phyloP scores from a whole-genome alignment of 306 rosid genomes.

The Ziziphus jujuba region DNA sequence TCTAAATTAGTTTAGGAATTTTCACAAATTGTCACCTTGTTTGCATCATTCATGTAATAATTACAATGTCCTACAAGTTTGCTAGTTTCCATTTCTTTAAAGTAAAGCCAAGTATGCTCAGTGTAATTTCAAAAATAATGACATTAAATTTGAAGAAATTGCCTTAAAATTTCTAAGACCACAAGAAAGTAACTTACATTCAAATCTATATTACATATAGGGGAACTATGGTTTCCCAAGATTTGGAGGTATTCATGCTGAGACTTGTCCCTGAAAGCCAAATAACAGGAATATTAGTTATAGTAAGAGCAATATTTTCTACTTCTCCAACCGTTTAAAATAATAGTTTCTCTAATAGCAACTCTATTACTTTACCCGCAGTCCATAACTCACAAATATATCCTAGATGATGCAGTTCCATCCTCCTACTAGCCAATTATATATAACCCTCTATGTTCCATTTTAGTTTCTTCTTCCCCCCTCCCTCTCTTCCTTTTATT shows the following conservation, averaged over 20 bases:
- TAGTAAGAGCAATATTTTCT: not conserved
- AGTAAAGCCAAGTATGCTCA: slow-evolving; percentile 1
- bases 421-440: slow-evolving; percentile 3
- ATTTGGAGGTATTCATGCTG: slow-evolving; percentile 67
- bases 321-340: slow-evolving; percentile 12
- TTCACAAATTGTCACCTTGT: not conserved
- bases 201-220: slow-evolving; percentile 63
- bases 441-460: no score
- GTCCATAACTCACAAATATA: not conserved
- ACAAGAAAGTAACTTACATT: slow-evolving; percentile 51
- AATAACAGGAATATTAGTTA: slow-evolving; percentile 27
- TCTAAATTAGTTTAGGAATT: slow-evolving; percentile 1
- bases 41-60: not conserved
- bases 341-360: slow-evolving; percentile 10
- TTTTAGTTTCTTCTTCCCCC: no score
- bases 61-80: not conserved
- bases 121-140: not conserved
- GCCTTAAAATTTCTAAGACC: slow-evolving; percentile 1
- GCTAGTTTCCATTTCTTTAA: not conserved
- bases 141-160: slow-evolving; percentile 10
- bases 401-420: not conserved
- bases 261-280: slow-evolving; percentile 70
- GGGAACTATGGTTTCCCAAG: slow-evolving; percentile 76
- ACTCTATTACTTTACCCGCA: slow-evolving; percentile 14
- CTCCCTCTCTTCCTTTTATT: no score